These are phyloP conservation scores for Ophiorrhiza pumila DNA, from an alignment of 257 asterid species.

Conservation along the genomic window DNA sequence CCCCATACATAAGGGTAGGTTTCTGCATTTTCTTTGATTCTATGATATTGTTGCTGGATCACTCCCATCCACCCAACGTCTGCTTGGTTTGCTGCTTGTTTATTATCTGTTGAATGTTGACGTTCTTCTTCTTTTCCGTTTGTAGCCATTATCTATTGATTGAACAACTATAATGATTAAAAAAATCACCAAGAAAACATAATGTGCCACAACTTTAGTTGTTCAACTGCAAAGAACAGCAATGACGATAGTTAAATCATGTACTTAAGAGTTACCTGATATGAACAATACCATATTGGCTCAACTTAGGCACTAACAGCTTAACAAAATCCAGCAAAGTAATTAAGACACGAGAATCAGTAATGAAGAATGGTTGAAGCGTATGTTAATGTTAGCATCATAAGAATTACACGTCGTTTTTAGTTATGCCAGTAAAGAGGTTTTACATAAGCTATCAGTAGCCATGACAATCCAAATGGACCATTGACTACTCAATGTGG, in stretches of 20 bases:
- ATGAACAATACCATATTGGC: background rate
- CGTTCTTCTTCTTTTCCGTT: conserved; percentile 33
- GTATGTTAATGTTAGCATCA: background rate
- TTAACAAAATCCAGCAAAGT: background rate
- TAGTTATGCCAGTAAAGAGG: background rate
- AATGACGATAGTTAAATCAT: background rate
- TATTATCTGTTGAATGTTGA: conserved; percentile 29
- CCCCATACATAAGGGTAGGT: conserved; percentile 91
- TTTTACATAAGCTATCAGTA: too few species aligned
- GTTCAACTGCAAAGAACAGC: background rate
- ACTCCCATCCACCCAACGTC: conserved; percentile 35
- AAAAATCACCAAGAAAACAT: background rate
- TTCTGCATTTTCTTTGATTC: conserved; percentile 64
- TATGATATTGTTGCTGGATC: conserved; percentile 41
- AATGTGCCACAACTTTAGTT: background rate
- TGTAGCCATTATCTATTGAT: conserved; percentile 30
- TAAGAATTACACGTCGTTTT: background rate
- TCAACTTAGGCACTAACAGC: background rate
- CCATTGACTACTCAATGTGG: too few species aligned
- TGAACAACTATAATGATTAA: background rate
- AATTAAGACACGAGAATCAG: background rate
- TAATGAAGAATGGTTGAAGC: background rate
- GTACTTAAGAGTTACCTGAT: background rate
- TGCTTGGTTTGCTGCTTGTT: conserved; percentile 29
- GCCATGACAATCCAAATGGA: too few species aligned